A percentile compares a stretch with the other conserved stretches of the same genome.
phyloP scores from a whole-genome alignment of 2,329 filamentous ascomycete genomes.

The Colletotrichum camelliae region DNA sequence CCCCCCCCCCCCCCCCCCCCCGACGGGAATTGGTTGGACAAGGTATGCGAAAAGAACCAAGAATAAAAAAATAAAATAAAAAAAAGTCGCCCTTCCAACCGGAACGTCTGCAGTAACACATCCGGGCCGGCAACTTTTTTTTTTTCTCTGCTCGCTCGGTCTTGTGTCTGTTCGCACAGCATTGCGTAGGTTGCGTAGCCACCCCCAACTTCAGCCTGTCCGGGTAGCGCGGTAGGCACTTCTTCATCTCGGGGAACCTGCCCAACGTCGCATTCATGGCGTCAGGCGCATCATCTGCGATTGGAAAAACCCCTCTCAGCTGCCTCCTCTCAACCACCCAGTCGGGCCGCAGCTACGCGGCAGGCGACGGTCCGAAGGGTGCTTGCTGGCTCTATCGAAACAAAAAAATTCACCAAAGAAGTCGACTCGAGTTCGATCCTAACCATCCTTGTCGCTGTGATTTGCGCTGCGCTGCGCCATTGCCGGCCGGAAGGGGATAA shows the following conservation, averaged over 20 bases:
- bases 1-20: too few species aligned
- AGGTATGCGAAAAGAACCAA: neutral
- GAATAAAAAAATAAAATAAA: neutral
- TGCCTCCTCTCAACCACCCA: neutral
- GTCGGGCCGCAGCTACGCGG: neutral
- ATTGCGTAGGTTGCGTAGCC: neutral
- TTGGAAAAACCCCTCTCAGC: neutral
- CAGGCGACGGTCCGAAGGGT: neutral
- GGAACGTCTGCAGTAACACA: neutral
- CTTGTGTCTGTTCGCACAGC: neutral
- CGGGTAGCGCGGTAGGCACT: neutral
- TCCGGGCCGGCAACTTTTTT: neutral
- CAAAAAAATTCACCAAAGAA: neutral
- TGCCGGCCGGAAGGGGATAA: neutral
- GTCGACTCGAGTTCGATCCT: neutral
- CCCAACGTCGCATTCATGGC: neutral
- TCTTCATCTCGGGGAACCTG: neutral
- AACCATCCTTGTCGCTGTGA: neutral
- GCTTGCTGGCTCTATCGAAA: neutral
- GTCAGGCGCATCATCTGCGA: neutral
- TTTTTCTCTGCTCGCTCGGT: neutral
- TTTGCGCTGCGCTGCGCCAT: neutral
- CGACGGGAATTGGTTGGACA: neutral
- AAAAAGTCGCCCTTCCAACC: neutral
- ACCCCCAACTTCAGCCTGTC: neutral